Evolutionary conservation across 108 stramenopile genomes (phyloP).

Genomic region (Cyclotella baltica): DNA sequence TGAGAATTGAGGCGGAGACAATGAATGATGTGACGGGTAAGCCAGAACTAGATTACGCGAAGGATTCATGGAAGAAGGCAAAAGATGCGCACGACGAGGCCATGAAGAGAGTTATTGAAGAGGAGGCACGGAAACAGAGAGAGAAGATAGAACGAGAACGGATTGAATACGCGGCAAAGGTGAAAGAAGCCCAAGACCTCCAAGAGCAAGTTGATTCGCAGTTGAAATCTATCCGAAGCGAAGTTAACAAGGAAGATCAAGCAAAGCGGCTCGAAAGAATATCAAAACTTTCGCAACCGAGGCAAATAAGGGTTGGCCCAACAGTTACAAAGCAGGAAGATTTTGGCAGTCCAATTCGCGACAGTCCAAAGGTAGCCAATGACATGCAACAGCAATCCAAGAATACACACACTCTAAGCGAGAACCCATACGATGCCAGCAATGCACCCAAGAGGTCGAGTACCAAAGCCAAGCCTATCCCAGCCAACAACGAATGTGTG

Average conservation of each 20-base stretch:
- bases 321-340: neutral
- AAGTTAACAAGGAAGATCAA: conserved; percentile 34
- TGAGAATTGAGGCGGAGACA: conserved; percentile 23
- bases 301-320: conserved; percentile 14
- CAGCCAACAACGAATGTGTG: neutral
- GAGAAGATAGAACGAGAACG: conserved; percentile 32
- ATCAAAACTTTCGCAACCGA: conserved; percentile 30
- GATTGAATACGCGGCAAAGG: conserved; percentile 17
- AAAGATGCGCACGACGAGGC: conserved; percentile 44
- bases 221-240: conserved; percentile 13
- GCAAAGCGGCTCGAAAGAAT: conserved; percentile 29
- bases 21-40: conserved; percentile 41
- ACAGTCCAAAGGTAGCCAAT: neutral
- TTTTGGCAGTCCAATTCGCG: neutral
- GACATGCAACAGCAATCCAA: neutral
- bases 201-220: conserved; percentile 16
- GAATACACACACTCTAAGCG: neutral
- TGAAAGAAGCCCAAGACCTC: conserved; percentile 16
- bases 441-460: neutral
- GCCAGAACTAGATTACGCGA: conserved; percentile 23
- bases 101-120: conserved; percentile 24
- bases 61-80: conserved; percentile 40
- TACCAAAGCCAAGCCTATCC: neutral
- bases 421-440: neutral
- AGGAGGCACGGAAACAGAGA: conserved; percentile 19